Evolutionary conservation across 2,329 filamentous ascomycete genomes (phyloP).

Genomic region (Lachnellula suecica): DNA sequence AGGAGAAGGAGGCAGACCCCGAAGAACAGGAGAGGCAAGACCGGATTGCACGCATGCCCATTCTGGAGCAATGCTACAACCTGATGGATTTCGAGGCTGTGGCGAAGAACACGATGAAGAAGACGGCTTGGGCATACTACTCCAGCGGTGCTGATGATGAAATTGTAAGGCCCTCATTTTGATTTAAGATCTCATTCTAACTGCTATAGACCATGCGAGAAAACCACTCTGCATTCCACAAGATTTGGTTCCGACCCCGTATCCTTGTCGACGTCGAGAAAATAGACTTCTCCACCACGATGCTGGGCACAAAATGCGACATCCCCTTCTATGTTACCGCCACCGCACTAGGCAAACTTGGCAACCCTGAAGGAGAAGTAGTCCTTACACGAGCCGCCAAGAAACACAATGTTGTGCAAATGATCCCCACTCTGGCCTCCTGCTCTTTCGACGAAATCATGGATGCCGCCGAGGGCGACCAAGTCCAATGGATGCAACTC

Average conservation of each 20-base stretch:
- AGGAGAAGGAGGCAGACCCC: constrained; percentile 65
- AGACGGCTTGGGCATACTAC: constrained; percentile 96
- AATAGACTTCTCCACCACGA: constrained; percentile 84
- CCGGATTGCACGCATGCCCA: constrained; percentile 72
- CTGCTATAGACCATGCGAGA: constrained; percentile 77
- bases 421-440: constrained; percentile 96
- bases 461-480: constrained; percentile 75
- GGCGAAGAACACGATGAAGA: constrained; percentile 89
- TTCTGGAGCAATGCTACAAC: constrained; percentile 87
- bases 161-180: constrained; percentile 56
- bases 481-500: constrained; percentile 95
- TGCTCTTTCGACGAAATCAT: constrained; percentile 98
- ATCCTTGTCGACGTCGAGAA: constrained; percentile 87
- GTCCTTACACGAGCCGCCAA: constrained; percentile 80
- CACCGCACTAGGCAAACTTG: constrained; percentile 92
- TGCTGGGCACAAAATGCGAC: constrained; percentile 82
- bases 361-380: constrained; percentile 91
- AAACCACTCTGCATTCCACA: constrained; percentile 94
- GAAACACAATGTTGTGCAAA: constrained; percentile 90
- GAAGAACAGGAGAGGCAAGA: constrained; percentile 74
- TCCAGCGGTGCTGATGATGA: constrained; percentile 90
- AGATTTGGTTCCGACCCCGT: constrained; percentile 93
- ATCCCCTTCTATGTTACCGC: constrained; percentile 97
- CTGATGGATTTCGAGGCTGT: constrained; percentile 95
- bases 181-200: constrained; percentile 2